A percentile compares a stretch with the other conserved stretches of the same genome.
These are phyloP conservation scores for Phytopythium boreale DNA, from an alignment of 352 stramenopile species.

Conservation along the genomic window DNA sequence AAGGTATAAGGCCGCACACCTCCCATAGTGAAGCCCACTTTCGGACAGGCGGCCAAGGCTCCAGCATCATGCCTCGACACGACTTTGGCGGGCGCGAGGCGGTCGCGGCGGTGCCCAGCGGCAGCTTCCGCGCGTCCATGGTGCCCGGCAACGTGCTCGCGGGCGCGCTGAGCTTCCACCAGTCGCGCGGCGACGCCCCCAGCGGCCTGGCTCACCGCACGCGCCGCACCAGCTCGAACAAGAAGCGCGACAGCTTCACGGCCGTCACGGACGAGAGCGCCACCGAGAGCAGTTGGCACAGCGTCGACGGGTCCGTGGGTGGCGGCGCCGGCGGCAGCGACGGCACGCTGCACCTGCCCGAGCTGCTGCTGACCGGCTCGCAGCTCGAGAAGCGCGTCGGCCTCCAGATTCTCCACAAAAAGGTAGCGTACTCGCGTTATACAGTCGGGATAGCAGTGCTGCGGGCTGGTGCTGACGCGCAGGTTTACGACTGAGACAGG, in stretches of 20 bases:
- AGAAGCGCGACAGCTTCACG: slow-evolving; percentile 9
- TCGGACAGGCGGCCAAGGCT: not conserved
- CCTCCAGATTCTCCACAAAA: slow-evolving; percentile 54
- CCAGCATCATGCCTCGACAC: slow-evolving; percentile 3
- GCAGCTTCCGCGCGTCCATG: slow-evolving; percentile 8
- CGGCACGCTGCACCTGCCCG: slow-evolving; percentile 23
- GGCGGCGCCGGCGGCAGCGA: slow-evolving; percentile 10
- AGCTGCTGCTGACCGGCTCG: slow-evolving; percentile 40
- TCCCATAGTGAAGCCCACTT: not conserved
- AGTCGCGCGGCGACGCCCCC: not conserved
- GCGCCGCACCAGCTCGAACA: slow-evolving; percentile 6
- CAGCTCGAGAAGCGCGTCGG: slow-evolving; percentile 42
- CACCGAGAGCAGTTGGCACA: slow-evolving; percentile 12
- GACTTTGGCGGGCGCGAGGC: not conserved
- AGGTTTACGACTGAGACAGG: slow-evolving; percentile 10
- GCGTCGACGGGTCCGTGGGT: slow-evolving; percentile 14
- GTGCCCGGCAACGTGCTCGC: not conserved
- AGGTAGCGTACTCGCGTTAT: slow-evolving; percentile 12
- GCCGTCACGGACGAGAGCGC: slow-evolving; percentile 7
- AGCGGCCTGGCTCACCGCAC: not conserved
- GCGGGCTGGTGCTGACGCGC: not conserved
- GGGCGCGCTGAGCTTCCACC: slow-evolving; percentile 11
- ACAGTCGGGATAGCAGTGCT: not conserved
- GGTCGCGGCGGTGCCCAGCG: not conserved
- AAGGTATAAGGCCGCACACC: not conserved